These are phyloP conservation scores for Apiospora koreana DNA, from an alignment of 2,329 filamentous ascomycete species.

Conservation along the genomic window DNA sequence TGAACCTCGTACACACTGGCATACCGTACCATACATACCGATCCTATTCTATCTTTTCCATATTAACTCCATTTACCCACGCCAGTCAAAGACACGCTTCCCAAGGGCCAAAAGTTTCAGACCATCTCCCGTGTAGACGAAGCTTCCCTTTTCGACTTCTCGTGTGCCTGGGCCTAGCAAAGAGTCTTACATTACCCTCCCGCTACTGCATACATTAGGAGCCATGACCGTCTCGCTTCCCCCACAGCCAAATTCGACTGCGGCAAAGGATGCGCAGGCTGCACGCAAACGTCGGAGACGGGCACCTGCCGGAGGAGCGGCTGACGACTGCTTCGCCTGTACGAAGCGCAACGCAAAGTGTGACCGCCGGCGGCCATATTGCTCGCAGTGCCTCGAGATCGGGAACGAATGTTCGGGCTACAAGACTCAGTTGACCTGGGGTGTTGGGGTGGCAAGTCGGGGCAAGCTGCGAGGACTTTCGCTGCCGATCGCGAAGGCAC, in stretches of 20 bases:
- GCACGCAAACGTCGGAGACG: slow-evolving; percentile 78
- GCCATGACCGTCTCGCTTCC: slow-evolving; percentile 52
- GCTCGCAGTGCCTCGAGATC: slow-evolving; percentile 88
- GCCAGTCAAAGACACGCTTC: slow-evolving; percentile 38
- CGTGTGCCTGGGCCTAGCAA: slow-evolving; percentile 12
- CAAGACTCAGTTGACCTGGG: slow-evolving; percentile 96
- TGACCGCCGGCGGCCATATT: slow-evolving; percentile 90
- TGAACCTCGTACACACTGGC: slow-evolving; percentile 35
- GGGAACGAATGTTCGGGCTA: slow-evolving; percentile 95
- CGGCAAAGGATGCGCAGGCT: slow-evolving; percentile 52
- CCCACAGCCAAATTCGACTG: slow-evolving; percentile 44
- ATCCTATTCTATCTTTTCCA: slow-evolving; percentile 32
- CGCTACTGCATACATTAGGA: slow-evolving; percentile 23
- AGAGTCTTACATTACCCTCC: not conserved
- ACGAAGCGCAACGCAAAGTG: slow-evolving; percentile 81
- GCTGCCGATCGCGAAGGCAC: slow-evolving; percentile 65
- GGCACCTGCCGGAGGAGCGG: slow-evolving; percentile 83
- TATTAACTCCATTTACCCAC: slow-evolving; percentile 46
- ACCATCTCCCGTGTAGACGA: slow-evolving; percentile 27
- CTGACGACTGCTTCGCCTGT: slow-evolving; percentile 95
- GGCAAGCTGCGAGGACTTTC: slow-evolving; percentile 92
- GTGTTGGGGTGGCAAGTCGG: slow-evolving; percentile 90
- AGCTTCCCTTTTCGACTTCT: slow-evolving; percentile 18
- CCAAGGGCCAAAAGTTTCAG: slow-evolving; percentile 31
- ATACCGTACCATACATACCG: slow-evolving; percentile 31